Evolutionary conservation across 129 eudicot genomes (phyloP), one percentile per base, ranked within the genome.

Genomic region (Chrysanthemum makinoi): DNA sequence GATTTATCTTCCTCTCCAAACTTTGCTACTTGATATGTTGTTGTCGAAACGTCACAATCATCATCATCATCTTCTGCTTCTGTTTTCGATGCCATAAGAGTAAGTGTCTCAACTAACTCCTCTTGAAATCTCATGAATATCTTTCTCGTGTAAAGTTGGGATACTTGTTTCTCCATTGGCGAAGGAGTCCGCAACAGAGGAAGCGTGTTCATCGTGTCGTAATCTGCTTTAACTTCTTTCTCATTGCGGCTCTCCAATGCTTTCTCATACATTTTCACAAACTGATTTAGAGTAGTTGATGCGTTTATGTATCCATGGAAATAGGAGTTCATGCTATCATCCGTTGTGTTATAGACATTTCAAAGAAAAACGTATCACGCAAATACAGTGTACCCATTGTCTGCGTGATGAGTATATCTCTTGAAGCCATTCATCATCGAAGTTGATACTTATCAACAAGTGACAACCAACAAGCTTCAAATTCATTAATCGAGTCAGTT

Each of bases 181-280:
- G 1, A 22, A 22, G 24, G 24, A 22, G 24, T 22, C 24, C 24
- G 24, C 24, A 22, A 22, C 24, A 22, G 24, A 22, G 24, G 24
- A 22, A 22, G 24, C 24, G 24, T 22, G 24, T 22, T 22, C 24
- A 22, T 22, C 24, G 24, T 22, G 24, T 22, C 24, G 24, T 22
- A 22, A 22, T 22, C 24, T 22, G 24, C 24, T 22, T 22, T 22
- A 22, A 22, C 24, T 22, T 22, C 94, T 63, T 84, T 87, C 74
- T 84, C 94, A 62, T 76, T 78, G 54, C 94, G 84, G 65, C 87
- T 84, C 65, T 83, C 87, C 54, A 84, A 48, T 47, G 94, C 94
- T 82, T 84, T 84, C 75, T 87, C 89, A 61, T 87, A 87, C 79
- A 84, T 68, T 46, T 80, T 80, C 51, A 87, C 77, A 58, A 87